Conservation (phyloP, 331 rosid genomes). For the Rosa hybrid region DNA sequence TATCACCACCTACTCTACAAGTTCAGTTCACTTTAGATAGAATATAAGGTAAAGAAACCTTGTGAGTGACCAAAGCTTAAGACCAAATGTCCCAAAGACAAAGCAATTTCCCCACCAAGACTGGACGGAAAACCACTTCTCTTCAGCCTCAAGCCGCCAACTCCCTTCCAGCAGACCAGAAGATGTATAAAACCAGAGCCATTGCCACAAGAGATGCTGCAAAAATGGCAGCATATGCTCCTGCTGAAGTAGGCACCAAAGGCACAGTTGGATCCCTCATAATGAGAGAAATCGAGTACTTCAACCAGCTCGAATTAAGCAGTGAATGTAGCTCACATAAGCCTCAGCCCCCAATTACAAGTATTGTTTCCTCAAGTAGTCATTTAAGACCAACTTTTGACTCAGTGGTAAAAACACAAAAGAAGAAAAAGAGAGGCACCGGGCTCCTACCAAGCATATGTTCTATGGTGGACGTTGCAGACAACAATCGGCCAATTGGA, state of each 20-base stretch:
- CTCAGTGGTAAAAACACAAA: conserved; percentile 37
- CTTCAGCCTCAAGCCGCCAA: conserved; percentile 43
- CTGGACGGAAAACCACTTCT: conserved; percentile 38
- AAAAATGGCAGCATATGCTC: conserved; percentile 41
- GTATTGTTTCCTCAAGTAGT: conserved; percentile 38
- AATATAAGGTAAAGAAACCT: conserved; percentile 35
- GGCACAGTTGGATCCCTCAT: conserved; percentile 70
- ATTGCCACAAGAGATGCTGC: conserved; percentile 29
- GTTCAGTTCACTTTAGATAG: conserved; percentile 34
- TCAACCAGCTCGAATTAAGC: conserved; percentile 45
- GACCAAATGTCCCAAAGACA: conserved; percentile 42
- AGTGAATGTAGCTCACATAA: conserved; percentile 29
- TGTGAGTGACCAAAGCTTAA: conserved; percentile 29
- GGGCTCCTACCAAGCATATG: conserved; percentile 53
- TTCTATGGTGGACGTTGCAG: conserved; percentile 7
- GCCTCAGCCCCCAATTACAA: conserved; percentile 33
- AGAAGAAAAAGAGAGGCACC: conserved; percentile 57
- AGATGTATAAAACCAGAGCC: conserved; percentile 37
- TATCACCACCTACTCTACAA: conserved; percentile 38
- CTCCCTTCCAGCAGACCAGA: conserved; percentile 38
- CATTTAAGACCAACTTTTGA: conserved; percentile 41
- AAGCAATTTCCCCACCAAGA: conserved; percentile 37
- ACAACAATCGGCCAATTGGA: conserved; percentile 39
- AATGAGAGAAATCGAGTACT: conserved; percentile 63
- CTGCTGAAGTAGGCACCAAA: conserved; percentile 59